Percentiles rank a stretch among this genome's conserved stretches.
These are phyloP conservation scores for Myochromella boudieri DNA, from an alignment of 768 basidiomycete species.

Conservation along the genomic window DNA sequence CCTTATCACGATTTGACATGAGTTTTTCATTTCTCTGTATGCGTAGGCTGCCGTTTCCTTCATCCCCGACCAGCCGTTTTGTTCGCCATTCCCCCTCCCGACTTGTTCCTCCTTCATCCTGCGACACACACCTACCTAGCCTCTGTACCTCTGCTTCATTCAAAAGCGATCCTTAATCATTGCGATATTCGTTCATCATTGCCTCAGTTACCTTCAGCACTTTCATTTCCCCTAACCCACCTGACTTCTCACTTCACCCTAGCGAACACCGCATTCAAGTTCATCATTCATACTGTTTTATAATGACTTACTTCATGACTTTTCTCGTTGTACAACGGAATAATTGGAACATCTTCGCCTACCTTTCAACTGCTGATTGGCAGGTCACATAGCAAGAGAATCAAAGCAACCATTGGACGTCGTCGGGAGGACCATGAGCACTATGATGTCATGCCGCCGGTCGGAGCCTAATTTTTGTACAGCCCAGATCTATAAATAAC, in stretches of 20 bases:
- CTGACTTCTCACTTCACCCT: neutral
- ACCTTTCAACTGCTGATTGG: neutral
- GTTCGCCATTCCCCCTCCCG: neutral
- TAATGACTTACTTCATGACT: constrained; percentile 2
- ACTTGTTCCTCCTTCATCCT: neutral
- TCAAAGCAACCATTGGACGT: neutral
- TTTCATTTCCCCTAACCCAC: neutral
- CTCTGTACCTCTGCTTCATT: neutral
- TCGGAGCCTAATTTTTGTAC: too few species aligned
- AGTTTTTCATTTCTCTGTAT: constrained; percentile 13
- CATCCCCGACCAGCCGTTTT: neutral
- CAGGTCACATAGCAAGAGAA: neutral
- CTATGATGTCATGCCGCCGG: too few species aligned
- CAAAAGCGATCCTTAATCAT: constrained; percentile 26
- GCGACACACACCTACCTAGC: too few species aligned
- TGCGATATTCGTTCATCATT: constrained; percentile 19
- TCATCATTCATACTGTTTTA: neutral
- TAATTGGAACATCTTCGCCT: constrained; percentile 10
- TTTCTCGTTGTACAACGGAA: constrained; percentile 14
- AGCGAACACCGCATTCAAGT: constrained; percentile 3
- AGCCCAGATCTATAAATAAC: too few species aligned
- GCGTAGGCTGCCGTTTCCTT: neutral
- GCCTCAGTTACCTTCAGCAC: neutral
- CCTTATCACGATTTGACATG: constrained; percentile 10
- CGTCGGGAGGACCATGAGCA: too few species aligned